phyloP scores from a whole-genome alignment of 306 rosid species.

The Quillaja saponaria region DNA sequence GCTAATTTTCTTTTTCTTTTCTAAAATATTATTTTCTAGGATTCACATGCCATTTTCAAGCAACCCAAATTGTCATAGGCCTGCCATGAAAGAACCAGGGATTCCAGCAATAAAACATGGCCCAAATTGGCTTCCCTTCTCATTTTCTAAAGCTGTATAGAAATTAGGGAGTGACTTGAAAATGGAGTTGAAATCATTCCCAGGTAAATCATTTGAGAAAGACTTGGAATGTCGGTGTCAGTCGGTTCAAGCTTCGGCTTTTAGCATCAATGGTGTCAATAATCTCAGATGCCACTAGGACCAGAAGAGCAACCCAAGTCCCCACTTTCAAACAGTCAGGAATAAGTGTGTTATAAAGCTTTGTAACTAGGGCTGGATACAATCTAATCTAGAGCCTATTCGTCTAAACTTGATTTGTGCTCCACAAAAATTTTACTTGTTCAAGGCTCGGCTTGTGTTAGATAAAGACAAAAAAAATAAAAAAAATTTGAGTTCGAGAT shows the following conservation, averaged over 20 bases:
- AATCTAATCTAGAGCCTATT: too few relatives aligned
- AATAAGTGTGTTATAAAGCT: not conserved
- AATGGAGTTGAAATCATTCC: constrained; percentile 41
- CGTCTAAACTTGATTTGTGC: too few relatives aligned
- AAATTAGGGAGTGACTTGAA: constrained; percentile 42
- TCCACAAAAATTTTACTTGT: too few relatives aligned
- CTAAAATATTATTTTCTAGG: too few relatives aligned
- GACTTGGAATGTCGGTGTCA: constrained; percentile 29
- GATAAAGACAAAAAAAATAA: too few relatives aligned
- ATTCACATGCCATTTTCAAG: too few relatives aligned
- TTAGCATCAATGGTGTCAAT: not conserved
- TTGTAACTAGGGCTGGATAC: too few relatives aligned
- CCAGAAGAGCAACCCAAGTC: constrained; percentile 35
- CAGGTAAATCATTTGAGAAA: constrained; percentile 30
- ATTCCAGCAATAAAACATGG: constrained; percentile 42
- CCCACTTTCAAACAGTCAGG: constrained; percentile 6
- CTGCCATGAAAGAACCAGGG: constrained; percentile 54
- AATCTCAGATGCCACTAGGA: constrained; percentile 7
- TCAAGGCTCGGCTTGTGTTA: too few relatives aligned
- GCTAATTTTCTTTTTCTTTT: too few relatives aligned
- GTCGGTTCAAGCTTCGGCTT: not conserved
- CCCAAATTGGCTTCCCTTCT: constrained; percentile 12
- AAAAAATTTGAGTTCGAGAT: too few relatives aligned
- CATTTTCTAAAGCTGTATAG: not conserved
- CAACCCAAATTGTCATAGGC: too few relatives aligned